These are phyloP conservation scores for Hanseniaspora valbyensis DNA, from an alignment of 805 yeast genomes.

Conservation along the genomic window DNA sequence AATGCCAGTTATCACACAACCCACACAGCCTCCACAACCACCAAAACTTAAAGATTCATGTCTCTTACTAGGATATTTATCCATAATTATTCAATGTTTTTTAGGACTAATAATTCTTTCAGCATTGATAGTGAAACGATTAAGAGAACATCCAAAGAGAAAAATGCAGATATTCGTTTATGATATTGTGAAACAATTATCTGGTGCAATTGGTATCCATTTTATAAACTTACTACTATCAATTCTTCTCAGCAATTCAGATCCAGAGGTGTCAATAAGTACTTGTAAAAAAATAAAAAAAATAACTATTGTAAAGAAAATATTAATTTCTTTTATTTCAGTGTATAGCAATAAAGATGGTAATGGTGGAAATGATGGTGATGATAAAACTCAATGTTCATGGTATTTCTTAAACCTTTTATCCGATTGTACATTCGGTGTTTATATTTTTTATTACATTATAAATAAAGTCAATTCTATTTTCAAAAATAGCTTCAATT, in stretches of 20 bases:
- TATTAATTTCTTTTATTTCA: no score
- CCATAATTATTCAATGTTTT: constrained; percentile 61
- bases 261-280: constrained; percentile 12
- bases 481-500: constrained; percentile 23
- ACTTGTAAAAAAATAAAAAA: constrained; percentile 2
- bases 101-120: constrained; percentile 70
- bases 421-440: constrained; percentile 89
- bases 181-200: constrained; percentile 80
- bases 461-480: constrained; percentile 43
- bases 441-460: constrained; percentile 58
- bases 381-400: constrained; percentile 66
- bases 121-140: constrained; percentile 64
- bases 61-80: constrained; percentile 73
- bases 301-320: not conserved
- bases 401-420: constrained; percentile 87
- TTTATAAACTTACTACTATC: constrained; percentile 63
- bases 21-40: constrained; percentile 13
- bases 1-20: constrained; percentile 11
- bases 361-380: constrained; percentile 24
- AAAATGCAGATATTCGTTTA: constrained; percentile 82
- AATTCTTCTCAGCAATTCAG: constrained; percentile 37
- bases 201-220: constrained; percentile 81
- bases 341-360: not conserved
- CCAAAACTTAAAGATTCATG: constrained; percentile 30
- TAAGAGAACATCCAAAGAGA: constrained; percentile 67